These are phyloP conservation scores for Rosa persica DNA, from an alignment of 306 rosid genomes.

Conservation along the genomic window DNA sequence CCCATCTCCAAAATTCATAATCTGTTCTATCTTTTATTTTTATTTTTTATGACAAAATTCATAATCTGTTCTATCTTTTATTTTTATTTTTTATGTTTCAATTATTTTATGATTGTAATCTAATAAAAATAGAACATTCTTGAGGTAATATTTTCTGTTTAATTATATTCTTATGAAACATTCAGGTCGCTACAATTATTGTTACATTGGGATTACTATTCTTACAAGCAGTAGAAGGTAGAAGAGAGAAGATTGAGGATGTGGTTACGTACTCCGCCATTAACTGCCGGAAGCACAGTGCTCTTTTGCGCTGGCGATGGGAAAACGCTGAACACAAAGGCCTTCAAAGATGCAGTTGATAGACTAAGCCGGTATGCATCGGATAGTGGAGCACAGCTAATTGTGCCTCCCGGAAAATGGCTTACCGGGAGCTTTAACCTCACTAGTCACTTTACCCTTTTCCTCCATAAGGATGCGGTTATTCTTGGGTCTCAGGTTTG, in stretches of 20 bases:
- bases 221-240: conserved; percentile 35
- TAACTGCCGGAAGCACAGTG: conserved; percentile 64
- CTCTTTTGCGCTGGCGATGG: conserved; percentile 79
- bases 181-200: conserved; percentile 11
- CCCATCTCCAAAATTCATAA: background rate
- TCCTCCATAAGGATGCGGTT: conserved; percentile 69
- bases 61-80: background rate
- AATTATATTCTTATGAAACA: background rate
- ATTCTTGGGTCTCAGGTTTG: conserved; percentile 80
- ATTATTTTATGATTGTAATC: too few species aligned
- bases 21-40: background rate
- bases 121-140: background rate
- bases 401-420: conserved; percentile 91
- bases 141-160: background rate
- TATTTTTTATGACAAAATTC: too few species aligned
- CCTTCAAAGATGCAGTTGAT: conserved; percentile 62
- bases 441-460: conserved; percentile 84
- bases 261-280: conserved; percentile 36
- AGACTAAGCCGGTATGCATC: conserved; percentile 43
- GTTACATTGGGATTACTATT: conserved; percentile 18
- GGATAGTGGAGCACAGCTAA: conserved; percentile 73
- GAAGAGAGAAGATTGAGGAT: background rate
- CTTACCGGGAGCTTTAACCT: conserved; percentile 88
- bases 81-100: too few species aligned
- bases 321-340: conserved; percentile 56